These are phyloP conservation scores for Aureobasidium pullulans DNA, from an alignment of 2,329 filamentous ascomycete genomes.

Conservation along the genomic window DNA sequence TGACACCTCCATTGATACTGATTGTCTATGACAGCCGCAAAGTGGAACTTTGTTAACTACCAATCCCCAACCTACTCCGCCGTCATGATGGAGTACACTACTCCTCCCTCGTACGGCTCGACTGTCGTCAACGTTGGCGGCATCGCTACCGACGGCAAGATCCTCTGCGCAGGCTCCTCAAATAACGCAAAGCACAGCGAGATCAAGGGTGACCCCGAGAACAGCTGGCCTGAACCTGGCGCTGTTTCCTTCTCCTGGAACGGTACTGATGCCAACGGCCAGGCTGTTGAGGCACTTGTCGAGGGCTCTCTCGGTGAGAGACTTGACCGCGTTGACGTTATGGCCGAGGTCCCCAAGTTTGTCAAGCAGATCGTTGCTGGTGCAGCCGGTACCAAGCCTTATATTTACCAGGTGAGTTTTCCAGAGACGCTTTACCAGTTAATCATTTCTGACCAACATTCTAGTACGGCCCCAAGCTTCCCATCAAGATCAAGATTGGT, in stretches of 20 bases:
- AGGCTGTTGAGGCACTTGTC: constrained; percentile 61
- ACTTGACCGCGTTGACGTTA: constrained; percentile 82
- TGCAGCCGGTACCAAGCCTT: constrained; percentile 87
- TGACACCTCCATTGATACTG: neutral
- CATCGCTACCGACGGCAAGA: constrained; percentile 71
- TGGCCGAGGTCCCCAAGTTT: constrained; percentile 92
- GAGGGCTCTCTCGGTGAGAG: constrained; percentile 62
- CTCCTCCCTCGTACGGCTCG: constrained; percentile 83
- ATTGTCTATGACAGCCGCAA: constrained; percentile 47
- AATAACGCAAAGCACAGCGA: constrained; percentile 63
- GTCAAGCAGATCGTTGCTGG: constrained; percentile 88
- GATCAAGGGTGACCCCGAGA: constrained; percentile 64
- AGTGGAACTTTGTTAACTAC: constrained; percentile 92
- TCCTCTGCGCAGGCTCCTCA: constrained; percentile 62
- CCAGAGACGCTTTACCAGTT: neutral
- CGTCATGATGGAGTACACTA: constrained; percentile 92
- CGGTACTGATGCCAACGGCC: constrained; percentile 69
- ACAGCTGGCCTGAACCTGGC: constrained; percentile 82
- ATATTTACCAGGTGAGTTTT: constrained; percentile 80
- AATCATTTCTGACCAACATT: constrained; percentile 17
- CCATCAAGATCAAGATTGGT: constrained; percentile 76
- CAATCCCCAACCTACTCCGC: constrained; percentile 82
- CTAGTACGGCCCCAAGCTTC: constrained; percentile 66
- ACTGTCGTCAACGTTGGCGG: constrained; percentile 78
- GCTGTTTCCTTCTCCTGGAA: constrained; percentile 69